Conservation (phyloP, 805 yeast species). For the Saccharomycopsis capsularis region DNA sequence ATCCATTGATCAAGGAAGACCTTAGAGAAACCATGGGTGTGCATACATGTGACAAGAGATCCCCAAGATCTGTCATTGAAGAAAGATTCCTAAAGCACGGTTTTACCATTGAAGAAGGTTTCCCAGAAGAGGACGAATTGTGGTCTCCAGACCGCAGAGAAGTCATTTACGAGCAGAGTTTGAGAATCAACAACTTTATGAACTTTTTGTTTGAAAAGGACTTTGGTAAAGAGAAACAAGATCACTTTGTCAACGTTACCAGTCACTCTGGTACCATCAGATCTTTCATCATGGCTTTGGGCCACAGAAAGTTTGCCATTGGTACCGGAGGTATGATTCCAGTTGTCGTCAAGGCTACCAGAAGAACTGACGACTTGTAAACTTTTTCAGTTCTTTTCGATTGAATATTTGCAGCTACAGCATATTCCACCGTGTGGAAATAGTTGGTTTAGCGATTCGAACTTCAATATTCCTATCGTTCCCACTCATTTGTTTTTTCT, state of each 20-base stretch:
- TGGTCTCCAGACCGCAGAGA: conserved; percentile 42
- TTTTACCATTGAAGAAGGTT: conserved; percentile 38
- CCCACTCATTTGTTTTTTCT: too few species aligned
- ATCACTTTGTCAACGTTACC: conserved; percentile 23
- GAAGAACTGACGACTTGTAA: conserved; percentile 20
- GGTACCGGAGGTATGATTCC: conserved; percentile 55
- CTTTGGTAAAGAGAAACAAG: conserved; percentile 22
- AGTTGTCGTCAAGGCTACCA: conserved; percentile 38
- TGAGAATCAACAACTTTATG: conserved; percentile 43
- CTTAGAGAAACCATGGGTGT: conserved; percentile 56
- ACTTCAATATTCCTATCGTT: too few species aligned
- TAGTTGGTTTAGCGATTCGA: too few species aligned
- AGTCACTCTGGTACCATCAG: conserved; percentile 44
- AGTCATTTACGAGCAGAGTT: conserved; percentile 31
- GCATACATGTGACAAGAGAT: conserved; percentile 54
- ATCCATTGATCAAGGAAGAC: conserved; percentile 34
- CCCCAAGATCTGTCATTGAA: conserved; percentile 32
- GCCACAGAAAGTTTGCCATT: conserved; percentile 42
- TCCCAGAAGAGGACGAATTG: conserved; percentile 41
- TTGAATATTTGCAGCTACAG: background rate
- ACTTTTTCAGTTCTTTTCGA: background rate
- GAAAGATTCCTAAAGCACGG: conserved; percentile 31
- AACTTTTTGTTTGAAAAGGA: conserved; percentile 35
- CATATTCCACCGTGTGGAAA: too few species aligned
- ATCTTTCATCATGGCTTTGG: conserved; percentile 40